Conservation (phyloP, 805 yeast genomes). For the Babjeviella inositovora region DNA sequence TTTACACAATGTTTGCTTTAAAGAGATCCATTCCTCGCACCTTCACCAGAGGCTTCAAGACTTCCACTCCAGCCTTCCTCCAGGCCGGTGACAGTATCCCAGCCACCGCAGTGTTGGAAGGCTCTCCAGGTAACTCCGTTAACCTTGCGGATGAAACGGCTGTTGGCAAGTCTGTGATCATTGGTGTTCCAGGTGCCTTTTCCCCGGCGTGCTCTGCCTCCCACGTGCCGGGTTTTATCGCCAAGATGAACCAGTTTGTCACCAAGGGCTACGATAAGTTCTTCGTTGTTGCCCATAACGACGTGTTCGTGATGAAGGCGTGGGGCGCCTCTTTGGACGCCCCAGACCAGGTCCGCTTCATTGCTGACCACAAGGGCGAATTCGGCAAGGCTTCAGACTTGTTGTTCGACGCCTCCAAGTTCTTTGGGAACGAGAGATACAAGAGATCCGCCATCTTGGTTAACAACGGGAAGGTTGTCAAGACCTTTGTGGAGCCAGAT, state of each 20-base stretch:
- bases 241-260: constrained; percentile 29
- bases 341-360: constrained; percentile 26
- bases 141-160: constrained; percentile 26
- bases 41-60: too few species aligned
- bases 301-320: constrained; percentile 70
- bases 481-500: constrained; percentile 69
- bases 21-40: constrained; percentile 5
- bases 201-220: constrained; percentile 64
- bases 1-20: too few species aligned
- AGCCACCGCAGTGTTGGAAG: constrained; percentile 33
- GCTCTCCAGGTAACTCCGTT: constrained; percentile 48
- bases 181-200: constrained; percentile 60
- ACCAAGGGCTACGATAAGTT: constrained; percentile 51
- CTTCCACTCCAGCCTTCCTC: too few species aligned
- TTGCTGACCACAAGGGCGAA: constrained; percentile 72
- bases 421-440: constrained; percentile 66
- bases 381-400: constrained; percentile 52
- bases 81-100: constrained; percentile 51
- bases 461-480: constrained; percentile 55
- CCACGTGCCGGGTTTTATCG: constrained; percentile 64
- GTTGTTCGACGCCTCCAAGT: constrained; percentile 56
- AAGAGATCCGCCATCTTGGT: constrained; percentile 65
- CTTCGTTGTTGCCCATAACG: constrained; percentile 68
- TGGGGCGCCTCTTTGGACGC: constrained; percentile 41
- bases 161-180: constrained; percentile 5